Evolutionary conservation across 1,284 basidiomycete genomes (phyloP).

Genomic region (Trametes sp.): DNA sequence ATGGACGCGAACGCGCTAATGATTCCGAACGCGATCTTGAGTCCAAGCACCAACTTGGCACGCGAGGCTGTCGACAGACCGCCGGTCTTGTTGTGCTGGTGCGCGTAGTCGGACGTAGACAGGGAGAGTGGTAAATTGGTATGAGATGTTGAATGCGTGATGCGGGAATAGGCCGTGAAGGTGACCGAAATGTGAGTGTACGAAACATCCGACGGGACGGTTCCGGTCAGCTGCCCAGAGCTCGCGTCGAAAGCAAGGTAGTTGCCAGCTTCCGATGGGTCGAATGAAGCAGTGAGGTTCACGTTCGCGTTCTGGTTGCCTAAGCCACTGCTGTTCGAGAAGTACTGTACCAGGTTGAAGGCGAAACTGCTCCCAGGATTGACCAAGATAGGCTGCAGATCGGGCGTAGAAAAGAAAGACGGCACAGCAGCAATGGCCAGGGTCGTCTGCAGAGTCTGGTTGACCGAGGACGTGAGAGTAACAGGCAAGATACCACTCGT

Average conservation of each 20-base stretch:
- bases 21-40: slow-evolving; percentile 68
- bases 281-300: slow-evolving; percentile 59
- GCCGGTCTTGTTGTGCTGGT: slow-evolving; percentile 38
- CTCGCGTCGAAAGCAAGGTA: slow-evolving; percentile 60
- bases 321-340: slow-evolving; percentile 54
- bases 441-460: slow-evolving; percentile 70
- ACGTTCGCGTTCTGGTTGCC: slow-evolving; percentile 47
- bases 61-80: slow-evolving; percentile 52
- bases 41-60: slow-evolving; percentile 58
- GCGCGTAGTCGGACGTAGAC: slow-evolving; percentile 45
- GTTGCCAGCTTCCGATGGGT: slow-evolving; percentile 53
- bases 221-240: slow-evolving; percentile 57
- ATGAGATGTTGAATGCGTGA: slow-evolving; percentile 77
- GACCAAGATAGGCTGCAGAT: slow-evolving; percentile 62
- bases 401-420: slow-evolving; percentile 70
- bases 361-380: slow-evolving; percentile 53
- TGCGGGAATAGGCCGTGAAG: slow-evolving; percentile 69
- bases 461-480: slow-evolving; percentile 65
- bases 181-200: slow-evolving; percentile 54
- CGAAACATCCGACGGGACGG: slow-evolving; percentile 53
- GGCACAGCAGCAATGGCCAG: slow-evolving; percentile 70
- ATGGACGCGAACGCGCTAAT: slow-evolving; percentile 66
- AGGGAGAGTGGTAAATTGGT: slow-evolving; percentile 63
- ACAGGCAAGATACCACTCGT: slow-evolving; percentile 60
- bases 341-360: slow-evolving; percentile 59